Conservation (phyloP, 768 basidiomycete species). For the Calocera viscosa region DNA sequence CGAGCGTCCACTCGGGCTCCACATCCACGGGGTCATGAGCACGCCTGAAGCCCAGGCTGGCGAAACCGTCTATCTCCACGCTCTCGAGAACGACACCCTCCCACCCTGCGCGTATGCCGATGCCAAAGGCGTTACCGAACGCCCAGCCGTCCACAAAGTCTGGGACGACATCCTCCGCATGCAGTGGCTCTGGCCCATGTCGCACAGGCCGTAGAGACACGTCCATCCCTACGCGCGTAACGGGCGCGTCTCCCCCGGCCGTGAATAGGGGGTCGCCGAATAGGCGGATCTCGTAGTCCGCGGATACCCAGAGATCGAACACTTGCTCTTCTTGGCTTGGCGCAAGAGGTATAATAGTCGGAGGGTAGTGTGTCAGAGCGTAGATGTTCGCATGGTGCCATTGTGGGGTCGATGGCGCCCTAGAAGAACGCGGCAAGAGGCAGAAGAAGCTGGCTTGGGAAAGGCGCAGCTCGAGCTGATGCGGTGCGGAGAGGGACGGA, state of each 20-base stretch:
- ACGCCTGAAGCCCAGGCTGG: background rate
- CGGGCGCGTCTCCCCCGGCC: slow-evolving; percentile 34
- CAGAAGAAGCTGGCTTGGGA: slow-evolving; percentile 67
- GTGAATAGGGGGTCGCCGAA: slow-evolving; percentile 58
- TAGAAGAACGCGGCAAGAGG: slow-evolving; percentile 37
- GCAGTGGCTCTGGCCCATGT: slow-evolving; percentile 31
- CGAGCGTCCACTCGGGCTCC: background rate
- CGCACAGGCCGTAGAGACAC: slow-evolving; percentile 32
- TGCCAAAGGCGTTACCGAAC: slow-evolving; percentile 53
- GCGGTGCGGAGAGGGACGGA: slow-evolving; percentile 34
- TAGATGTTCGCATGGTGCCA: slow-evolving; percentile 91
- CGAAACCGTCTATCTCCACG: background rate
- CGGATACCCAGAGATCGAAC: slow-evolving; percentile 64
- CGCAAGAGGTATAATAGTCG: slow-evolving; percentile 41
- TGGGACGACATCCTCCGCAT: slow-evolving; percentile 43
- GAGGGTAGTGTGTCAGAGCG: slow-evolving; percentile 41
- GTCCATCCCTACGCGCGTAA: slow-evolving; percentile 42
- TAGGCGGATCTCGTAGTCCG: slow-evolving; percentile 79
- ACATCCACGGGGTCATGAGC: background rate
- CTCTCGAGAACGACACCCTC: background rate
- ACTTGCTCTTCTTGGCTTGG: slow-evolving; percentile 31
- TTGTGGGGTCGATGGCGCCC: slow-evolving; percentile 26
- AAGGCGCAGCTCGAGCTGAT: slow-evolving; percentile 47
- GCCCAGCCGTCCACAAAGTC: slow-evolving; percentile 66
- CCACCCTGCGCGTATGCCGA: slow-evolving; percentile 41